Base-by-base conservation (phyloP, 345 rosid species). In the Hibiscus syriacus region DNA sequence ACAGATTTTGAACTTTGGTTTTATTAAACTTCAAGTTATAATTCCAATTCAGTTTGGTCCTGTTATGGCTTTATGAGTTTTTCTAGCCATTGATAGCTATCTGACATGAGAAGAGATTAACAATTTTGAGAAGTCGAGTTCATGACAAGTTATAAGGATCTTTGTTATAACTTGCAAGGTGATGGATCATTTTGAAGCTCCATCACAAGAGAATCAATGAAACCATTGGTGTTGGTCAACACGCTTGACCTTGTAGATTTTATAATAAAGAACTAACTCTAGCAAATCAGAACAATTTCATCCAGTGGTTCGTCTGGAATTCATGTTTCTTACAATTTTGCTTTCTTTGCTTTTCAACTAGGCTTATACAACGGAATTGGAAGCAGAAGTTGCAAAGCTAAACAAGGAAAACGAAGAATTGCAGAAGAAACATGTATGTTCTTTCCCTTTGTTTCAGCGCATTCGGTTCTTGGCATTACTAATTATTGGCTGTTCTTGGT, bases 311-410 rank as follows among this genome's bases (percentile, higher is more conserved):
- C 16, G 8, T 63, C 36, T 63, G 14, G 5, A 16, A 43, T 63
- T 6, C 0, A 1, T 16, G 53, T 43, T 67, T 63, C 23, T 17
- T 63, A 16, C 57, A 56, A 38, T 52, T 54, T 39, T 53, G 64
- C 11, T 14, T 57, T 54, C 70, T 54, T 53, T 73, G 63, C 64
- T 68, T 66, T 72, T 74, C 8, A 71, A 38, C 38, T 71, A 94
- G 99, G 99, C 97, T 70, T 92, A 92, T 70, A 95, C 99, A 1
- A 82, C 73, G 87, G 98, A 95, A 73, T 79, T 95, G 80, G 98
- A 95, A 88, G 92, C 85, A 45, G 98, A 92, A 81, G 82, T 92
- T 64, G 92, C 90, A 10, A 90, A 88, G 77, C 73, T 95, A 54
- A 91, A 90, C 57, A 89, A 85, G 77, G 99, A 90, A 73, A 95